A percentile compares a stretch with the other conserved stretches of the same genome.
phyloP scores from a whole-genome alignment of 345 rosid genomes.

The Orychophragmus violaceus region DNA sequence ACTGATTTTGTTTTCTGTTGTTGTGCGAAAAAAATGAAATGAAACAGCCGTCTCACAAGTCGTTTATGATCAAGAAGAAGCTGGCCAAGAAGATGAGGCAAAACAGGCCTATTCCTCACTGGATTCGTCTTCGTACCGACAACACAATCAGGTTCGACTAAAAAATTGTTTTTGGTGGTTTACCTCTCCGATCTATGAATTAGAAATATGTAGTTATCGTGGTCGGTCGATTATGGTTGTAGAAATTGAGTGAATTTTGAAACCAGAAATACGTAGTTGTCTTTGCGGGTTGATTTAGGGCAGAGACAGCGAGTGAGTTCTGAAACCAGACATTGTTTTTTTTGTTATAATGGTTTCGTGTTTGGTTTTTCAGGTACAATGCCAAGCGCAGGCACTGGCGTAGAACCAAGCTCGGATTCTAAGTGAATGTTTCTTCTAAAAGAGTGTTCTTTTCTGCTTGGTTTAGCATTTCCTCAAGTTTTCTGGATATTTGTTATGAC shows the following conservation, averaged over 20 bases:
- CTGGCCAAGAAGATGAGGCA: conserved; percentile 74
- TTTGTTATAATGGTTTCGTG: not conserved
- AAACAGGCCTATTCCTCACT: conserved; percentile 70
- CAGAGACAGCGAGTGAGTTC: not conserved
- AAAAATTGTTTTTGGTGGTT: not conserved
- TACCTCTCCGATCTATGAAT: not conserved
- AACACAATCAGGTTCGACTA: conserved; percentile 55
- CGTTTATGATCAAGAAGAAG: conserved; percentile 68
- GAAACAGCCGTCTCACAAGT: conserved; percentile 90
- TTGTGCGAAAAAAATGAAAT: not conserved
- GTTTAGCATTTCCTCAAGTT: conserved; percentile 13
- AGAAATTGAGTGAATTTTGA: not conserved
- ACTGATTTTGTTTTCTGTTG: not conserved
- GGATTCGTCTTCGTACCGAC: conserved; percentile 67
- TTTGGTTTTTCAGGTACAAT: conserved; percentile 41
- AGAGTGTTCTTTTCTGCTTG: not conserved
- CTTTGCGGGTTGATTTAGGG: not conserved
- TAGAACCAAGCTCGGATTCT: conserved; percentile 55
- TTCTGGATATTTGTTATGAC: conserved; percentile 15
- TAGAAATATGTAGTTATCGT: not conserved
- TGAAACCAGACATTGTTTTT: not conserved
- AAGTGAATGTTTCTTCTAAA: not conserved
- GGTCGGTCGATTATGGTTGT: not conserved
- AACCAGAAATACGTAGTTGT: not conserved
- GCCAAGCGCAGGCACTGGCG: conserved; percentile 82